Evolutionary conservation across 1,284 basidiomycete genomes (phyloP).

Genomic region (Meripilus lineatus): DNA sequence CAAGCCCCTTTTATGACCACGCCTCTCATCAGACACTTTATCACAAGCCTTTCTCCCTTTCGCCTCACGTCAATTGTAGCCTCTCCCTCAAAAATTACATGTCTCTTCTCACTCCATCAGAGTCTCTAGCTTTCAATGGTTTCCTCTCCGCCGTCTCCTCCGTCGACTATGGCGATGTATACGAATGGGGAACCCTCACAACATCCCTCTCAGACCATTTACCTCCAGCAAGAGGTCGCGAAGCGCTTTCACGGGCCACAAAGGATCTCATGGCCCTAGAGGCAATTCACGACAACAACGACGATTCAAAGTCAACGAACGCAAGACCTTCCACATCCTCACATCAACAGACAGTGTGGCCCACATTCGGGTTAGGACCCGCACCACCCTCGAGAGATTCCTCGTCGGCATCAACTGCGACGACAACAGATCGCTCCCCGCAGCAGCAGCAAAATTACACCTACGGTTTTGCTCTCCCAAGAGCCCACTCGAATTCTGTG

Average conservation of each 20-base stretch:
- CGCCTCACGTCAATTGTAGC: no score
- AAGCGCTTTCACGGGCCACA: conserved; percentile 66
- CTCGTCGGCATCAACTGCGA: background rate
- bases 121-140: conserved; percentile 45
- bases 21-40: no score
- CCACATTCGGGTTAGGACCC: background rate
- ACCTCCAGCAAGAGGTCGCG: conserved; percentile 34
- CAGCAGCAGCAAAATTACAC: background rate
- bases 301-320: no score
- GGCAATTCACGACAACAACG: conserved; percentile 1
- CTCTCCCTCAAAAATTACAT: no score
- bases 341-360: no score
- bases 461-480: conserved; percentile 6
- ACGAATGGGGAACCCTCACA: conserved; percentile 23
- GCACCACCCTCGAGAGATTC: background rate
- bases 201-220: conserved; percentile 25
- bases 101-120: conserved; percentile 43
- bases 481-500: no score
- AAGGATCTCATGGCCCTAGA: conserved; percentile 67
- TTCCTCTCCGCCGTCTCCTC: conserved; percentile 43
- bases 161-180: conserved; percentile 36
- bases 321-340: no score
- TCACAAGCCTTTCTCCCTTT: no score
- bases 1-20: no score
- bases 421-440: background rate